Evolutionary conservation across 1,284 basidiomycete species (phyloP).

Genomic region (Malassezia dermatis): DNA sequence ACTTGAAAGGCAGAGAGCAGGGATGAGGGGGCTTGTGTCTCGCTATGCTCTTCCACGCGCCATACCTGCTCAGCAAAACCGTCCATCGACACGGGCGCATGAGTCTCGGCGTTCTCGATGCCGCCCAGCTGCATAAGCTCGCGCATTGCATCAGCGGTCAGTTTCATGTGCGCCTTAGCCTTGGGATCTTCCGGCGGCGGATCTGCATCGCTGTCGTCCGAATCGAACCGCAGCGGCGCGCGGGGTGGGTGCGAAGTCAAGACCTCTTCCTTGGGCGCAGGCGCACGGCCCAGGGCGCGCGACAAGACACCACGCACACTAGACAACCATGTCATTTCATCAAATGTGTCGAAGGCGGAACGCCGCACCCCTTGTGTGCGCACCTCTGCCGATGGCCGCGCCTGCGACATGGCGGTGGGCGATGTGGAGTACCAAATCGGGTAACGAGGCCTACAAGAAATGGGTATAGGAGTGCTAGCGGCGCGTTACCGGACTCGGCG

Average conservation of each 20-base stretch:
- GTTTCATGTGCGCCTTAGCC: slow-evolving; percentile 3
- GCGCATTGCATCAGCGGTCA: slow-evolving; percentile 6
- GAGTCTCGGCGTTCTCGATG: neutral
- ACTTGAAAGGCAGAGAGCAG: slow-evolving; percentile 6
- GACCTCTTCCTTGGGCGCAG: neutral
- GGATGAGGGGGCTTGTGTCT: neutral
- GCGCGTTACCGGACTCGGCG: slow-evolving; percentile 8
- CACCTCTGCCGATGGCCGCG: neutral
- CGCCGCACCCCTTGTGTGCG: neutral
- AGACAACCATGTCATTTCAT: slow-evolving; percentile 6
- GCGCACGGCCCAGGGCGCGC: neutral
- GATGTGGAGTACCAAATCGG: slow-evolving; percentile 51
- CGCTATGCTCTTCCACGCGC: slow-evolving; percentile 3
- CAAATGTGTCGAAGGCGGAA: slow-evolving; percentile 15
- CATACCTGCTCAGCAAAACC: slow-evolving; percentile 15
- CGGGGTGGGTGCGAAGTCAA: neutral
- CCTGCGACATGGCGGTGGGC: neutral
- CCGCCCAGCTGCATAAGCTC: slow-evolving; percentile 12
- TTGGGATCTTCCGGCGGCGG: neutral
- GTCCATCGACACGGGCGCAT: slow-evolving; percentile 3
- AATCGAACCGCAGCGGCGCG: neutral
- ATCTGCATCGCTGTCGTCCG: slow-evolving; percentile 10
- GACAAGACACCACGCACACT: slow-evolving; percentile 43
- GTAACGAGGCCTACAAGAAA: slow-evolving; percentile 12
- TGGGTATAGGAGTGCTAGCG: slow-evolving; percentile 51